phyloP scores from a whole-genome alignment of 2,329 filamentous ascomycete species.

The Penicillium sp. region DNA sequence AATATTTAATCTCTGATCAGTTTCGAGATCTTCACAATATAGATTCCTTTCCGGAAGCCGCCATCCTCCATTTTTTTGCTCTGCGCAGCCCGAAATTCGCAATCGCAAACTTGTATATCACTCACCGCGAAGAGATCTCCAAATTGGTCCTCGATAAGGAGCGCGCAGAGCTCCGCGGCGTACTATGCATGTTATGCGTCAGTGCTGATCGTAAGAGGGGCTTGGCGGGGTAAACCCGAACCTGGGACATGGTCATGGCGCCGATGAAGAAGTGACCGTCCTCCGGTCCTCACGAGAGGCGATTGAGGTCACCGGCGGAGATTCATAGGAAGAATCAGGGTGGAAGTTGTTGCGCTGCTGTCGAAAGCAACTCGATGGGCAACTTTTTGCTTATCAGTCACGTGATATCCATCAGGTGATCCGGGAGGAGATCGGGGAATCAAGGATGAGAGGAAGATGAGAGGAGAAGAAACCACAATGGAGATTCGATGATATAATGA shows the following conservation, averaged over 20 bases:
- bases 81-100: not conserved
- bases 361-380: slow-evolving; percentile 10
- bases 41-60: not conserved
- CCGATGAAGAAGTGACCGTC: slow-evolving; percentile 76
- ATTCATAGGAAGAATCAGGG: slow-evolving; percentile 32
- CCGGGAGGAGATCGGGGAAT: not conserved
- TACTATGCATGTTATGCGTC: slow-evolving; percentile 53
- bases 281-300: slow-evolving; percentile 70
- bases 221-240: slow-evolving; percentile 45
- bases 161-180: slow-evolving; percentile 83
- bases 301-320: slow-evolving; percentile 65
- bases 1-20: slow-evolving; percentile 16
- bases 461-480: not conserved
- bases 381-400: slow-evolving; percentile 36
- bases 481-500: not conserved
- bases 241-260: slow-evolving; percentile 57
- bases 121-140: slow-evolving; percentile 90
- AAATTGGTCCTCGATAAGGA: slow-evolving; percentile 85
- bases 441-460: not conserved
- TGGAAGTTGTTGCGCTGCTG: slow-evolving; percentile 3
- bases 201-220: slow-evolving; percentile 29
- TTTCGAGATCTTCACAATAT: not conserved
- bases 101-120: slow-evolving; percentile 20
- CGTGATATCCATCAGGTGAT: slow-evolving; percentile 28
- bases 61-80: too few relatives aligned